A percentile compares a stretch with the other conserved stretches of the same genome.
These are phyloP conservation scores for Endothia cerciana DNA, from an alignment of 2,329 filamentous ascomycete genomes.

Conservation along the genomic window DNA sequence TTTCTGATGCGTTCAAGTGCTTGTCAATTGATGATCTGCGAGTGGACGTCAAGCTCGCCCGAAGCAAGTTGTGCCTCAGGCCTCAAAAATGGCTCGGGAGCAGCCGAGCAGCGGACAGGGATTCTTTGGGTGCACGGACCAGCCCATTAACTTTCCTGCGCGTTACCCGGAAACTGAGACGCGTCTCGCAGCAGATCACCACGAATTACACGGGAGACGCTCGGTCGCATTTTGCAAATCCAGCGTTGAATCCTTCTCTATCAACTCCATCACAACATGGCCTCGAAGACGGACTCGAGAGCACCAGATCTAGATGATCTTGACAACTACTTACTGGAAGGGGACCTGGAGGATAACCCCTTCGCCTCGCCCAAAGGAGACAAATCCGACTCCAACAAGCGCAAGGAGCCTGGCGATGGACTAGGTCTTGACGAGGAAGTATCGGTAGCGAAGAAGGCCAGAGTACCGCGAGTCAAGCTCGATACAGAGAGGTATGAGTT, in stretches of 20 bases:
- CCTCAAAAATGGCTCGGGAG: slow-evolving; percentile 7
- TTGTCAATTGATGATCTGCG: slow-evolving; percentile 25
- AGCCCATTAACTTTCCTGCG: slow-evolving; percentile 17
- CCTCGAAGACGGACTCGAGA: slow-evolving; percentile 27
- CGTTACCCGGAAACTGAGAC: slow-evolving; percentile 16
- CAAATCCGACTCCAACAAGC: slow-evolving; percentile 50
- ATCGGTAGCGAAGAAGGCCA: slow-evolving; percentile 75
- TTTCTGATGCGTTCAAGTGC: not conserved
- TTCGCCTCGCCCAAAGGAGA: slow-evolving; percentile 52
- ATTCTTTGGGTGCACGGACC: slow-evolving; percentile 13
- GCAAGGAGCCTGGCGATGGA: slow-evolving; percentile 50
- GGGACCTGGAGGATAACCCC: slow-evolving; percentile 50
- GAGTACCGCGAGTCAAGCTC: slow-evolving; percentile 77
- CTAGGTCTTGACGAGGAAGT: slow-evolving; percentile 88
- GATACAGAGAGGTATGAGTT: slow-evolving; percentile 71
- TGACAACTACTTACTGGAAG: slow-evolving; percentile 74
- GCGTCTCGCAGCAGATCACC: slow-evolving; percentile 11
- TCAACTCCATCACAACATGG: slow-evolving; percentile 4
- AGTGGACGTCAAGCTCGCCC: slow-evolving; percentile 21
- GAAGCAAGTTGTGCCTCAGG: slow-evolving; percentile 9
- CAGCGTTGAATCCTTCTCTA: not conserved
- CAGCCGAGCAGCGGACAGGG: slow-evolving; percentile 14
- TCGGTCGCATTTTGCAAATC: not conserved
- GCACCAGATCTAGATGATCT: slow-evolving; percentile 65
- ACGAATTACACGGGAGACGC: not conserved